Base-by-base conservation (phyloP, 768 basidiomycete genomes). In the Suillus tomentosus region DNA sequence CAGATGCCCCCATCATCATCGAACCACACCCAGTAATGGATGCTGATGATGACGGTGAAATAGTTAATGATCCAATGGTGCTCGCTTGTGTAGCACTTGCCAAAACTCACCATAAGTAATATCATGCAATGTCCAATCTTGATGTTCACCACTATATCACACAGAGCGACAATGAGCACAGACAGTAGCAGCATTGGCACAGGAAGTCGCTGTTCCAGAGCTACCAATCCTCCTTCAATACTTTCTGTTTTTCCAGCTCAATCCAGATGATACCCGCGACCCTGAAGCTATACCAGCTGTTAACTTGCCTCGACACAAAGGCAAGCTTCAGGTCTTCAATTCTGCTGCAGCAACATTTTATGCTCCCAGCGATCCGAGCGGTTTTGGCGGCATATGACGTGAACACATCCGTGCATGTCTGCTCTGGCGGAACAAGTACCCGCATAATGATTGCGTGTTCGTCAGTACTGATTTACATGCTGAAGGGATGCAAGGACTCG, bases 321-420 rank as follows among this genome's bases (percentile, higher is more conserved):
- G 47, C 22, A 48, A 48, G 22, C 47, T 48, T 5, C 47, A 24
- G 22, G 43, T 45, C 43, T 45, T 45, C 43, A 45, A 45, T 10
- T 45, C 43, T 9, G 19, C 43, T 45, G 19, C 22, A 0, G 9
- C 47, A 13, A 48, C 11, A 0, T 48, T 48, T 5, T 14, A 5
- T 24, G 47, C 47, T 24, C 47, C 47, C 47, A 48, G 47, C 2
- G 47, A 45, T 45, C 43, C 9, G 9, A 45, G 43, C n/a, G 43
- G 19, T 2, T 11, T 1, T 5, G 19, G 43, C 14, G 22, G 47
- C 47, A 70, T 69, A 70, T 63, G 51, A 27, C 63, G 62, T 1
- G 68, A 74, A 57, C 62, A 64, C n/a, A 72, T 72, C 27, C 62
- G 62, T 19, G 56, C 68, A 27, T 67, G 61, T 22, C 69, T 68